phyloP scores from a whole-genome alignment of 441 rosid species.

The Adansonia madagascariensis region DNA sequence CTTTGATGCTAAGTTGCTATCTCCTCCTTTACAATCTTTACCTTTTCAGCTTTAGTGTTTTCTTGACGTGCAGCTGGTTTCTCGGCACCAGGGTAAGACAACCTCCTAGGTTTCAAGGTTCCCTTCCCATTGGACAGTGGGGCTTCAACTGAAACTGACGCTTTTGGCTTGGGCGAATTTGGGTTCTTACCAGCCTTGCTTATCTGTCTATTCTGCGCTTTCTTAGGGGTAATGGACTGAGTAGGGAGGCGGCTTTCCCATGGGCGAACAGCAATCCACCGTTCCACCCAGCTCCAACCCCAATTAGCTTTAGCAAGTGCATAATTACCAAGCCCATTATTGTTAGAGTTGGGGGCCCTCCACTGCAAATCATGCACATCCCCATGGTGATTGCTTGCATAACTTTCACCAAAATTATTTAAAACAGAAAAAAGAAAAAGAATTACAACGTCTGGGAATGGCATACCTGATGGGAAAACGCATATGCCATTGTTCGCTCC shows the following conservation, averaged over 20 bases:
- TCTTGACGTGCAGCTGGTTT: slow-evolving; percentile 39
- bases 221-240: slow-evolving; percentile 56
- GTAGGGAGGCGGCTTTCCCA: slow-evolving; percentile 76
- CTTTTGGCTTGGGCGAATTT: slow-evolving; percentile 52
- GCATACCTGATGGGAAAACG: slow-evolving; percentile 91
- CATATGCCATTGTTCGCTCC: slow-evolving; percentile 92
- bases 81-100: slow-evolving; percentile 65
- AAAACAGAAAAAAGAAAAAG: background rate
- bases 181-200: slow-evolving; percentile 44
- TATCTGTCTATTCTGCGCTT: slow-evolving; percentile 47
- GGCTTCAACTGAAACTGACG: slow-evolving; percentile 46
- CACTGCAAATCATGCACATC: slow-evolving; percentile 53
- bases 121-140: slow-evolving; percentile 43
- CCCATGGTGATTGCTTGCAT: slow-evolving; percentile 9
- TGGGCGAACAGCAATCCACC: slow-evolving; percentile 89
- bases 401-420: background rate
- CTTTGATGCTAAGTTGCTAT: slow-evolving; percentile 28
- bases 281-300: slow-evolving; percentile 99
- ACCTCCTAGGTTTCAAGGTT: slow-evolving; percentile 52
- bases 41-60: slow-evolving; percentile 35
- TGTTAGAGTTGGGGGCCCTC: slow-evolving; percentile 66
- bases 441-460: background rate
- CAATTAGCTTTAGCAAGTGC: slow-evolving; percentile 75
- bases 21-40: slow-evolving; percentile 29
- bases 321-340: slow-evolving; percentile 50